These are phyloP conservation scores for Ogataea nakhonphanomensis DNA, from an alignment of 805 yeast genomes.

Conservation along the genomic window DNA sequence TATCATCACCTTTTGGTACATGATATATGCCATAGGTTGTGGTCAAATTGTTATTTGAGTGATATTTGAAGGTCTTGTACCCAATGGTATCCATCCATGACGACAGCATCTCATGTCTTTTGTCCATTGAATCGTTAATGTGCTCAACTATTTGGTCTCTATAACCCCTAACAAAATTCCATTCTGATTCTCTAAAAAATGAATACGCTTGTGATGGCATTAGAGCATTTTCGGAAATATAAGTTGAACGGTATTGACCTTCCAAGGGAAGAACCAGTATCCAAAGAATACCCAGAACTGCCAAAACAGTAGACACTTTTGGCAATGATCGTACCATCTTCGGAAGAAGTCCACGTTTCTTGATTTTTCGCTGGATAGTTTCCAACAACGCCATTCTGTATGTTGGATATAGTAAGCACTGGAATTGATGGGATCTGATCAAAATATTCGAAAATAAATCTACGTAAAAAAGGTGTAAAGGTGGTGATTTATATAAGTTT, in stretches of 20 bases:
- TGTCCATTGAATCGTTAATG: slow-evolving; percentile 28
- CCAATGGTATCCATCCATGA: slow-evolving; percentile 72
- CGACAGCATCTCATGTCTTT: slow-evolving; percentile 45
- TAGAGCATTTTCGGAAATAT: slow-evolving; percentile 92
- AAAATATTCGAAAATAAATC: no score
- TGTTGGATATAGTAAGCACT: neutral
- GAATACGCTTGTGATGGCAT: slow-evolving; percentile 95
- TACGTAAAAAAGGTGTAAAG: no score
- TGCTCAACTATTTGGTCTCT: slow-evolving; percentile 53
- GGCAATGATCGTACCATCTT: slow-evolving; percentile 43
- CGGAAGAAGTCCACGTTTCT: slow-evolving; percentile 45
- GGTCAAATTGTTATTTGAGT: slow-evolving; percentile 16
- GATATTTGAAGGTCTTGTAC: slow-evolving; percentile 52
- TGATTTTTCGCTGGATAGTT: slow-evolving; percentile 39
- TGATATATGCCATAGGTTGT: slow-evolving; percentile 75
- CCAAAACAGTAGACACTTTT: slow-evolving; percentile 38
- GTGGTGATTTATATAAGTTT: no score
- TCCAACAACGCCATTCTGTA: slow-evolving; percentile 47
- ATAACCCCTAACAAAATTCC: slow-evolving; percentile 88
- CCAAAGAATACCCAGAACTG: slow-evolving; percentile 51
- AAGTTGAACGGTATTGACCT: slow-evolving; percentile 80
- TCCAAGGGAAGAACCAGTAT: slow-evolving; percentile 68
- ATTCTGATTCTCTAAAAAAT: slow-evolving; percentile 88
- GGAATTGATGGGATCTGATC: neutral
- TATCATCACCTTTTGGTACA: slow-evolving; percentile 93